Evolutionary conservation across 2,329 filamentous ascomycete species (phyloP), one percentile per base, ranked within the genome.

Genomic region (Epichloe scottii): DNA sequence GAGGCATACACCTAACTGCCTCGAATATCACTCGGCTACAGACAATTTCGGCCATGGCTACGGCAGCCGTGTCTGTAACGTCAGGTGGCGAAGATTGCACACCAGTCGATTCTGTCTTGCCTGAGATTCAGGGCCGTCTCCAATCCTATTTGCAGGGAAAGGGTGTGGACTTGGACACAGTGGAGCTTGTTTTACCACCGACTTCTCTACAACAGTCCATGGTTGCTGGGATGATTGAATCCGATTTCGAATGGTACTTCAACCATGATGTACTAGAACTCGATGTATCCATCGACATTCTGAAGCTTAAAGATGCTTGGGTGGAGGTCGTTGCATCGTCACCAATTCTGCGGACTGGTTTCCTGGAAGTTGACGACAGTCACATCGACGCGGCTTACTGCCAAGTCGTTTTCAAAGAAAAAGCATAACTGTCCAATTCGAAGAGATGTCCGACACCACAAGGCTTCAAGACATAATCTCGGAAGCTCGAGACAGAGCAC

Each of bases 141-240:
- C 66, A 57, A 48, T 49, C 56, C 3, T 71, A 70, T 44, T 65
- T 77, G 3, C 54, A 59, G 19, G 55, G 56, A 0, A 61, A 62
- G 3, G 67, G 61, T 0, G 58, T 67, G 21, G 53, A 67, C 1
- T 60, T 76, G 7, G 54, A 63, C 0, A 59, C 70, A 11, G 59
- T 84, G 1, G 78, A 86, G 48, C 63, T 72, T 3, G 66, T 91
- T 3, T 67, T 93, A 2, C 89, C 89, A 0, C 77, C 84, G 0
- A 95, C 90, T 0, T 83, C 89, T 6, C 73, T 95, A 5, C 90
- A 97, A 66, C 89, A 96, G 63, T 83, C 84, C 1, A 89, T 96
- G 81, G 70, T 94, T 3, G 82, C 83, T 0, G 85, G 88, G 54
- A 95, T 95, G 86, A 57, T 89, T 0, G 73, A 79, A 15, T 93